A percentile compares a stretch with the other conserved stretches of the same genome.
Conservation (phyloP, 1,284 basidiomycete genomes). For the Sphagnurus paluster region DNA sequence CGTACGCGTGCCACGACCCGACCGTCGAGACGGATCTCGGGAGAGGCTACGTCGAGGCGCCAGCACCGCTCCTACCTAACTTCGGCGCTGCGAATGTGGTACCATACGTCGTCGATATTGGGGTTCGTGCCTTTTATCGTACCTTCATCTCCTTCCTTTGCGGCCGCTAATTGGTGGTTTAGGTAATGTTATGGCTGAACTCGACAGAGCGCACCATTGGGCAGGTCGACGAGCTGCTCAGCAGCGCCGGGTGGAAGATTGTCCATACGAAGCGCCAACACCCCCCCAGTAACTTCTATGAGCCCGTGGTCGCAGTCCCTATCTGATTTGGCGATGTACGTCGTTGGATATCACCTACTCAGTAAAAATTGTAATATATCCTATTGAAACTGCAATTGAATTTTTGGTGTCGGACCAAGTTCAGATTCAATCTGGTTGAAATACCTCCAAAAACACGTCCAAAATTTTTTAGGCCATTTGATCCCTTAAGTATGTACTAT, state of each 20-base stretch:
- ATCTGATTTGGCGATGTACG: background rate
- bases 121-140: slow-evolving; percentile 19
- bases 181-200: slow-evolving; percentile 31
- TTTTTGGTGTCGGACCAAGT: too few relatives aligned
- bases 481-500: too few relatives aligned
- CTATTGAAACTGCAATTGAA: too few relatives aligned
- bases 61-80: slow-evolving; percentile 24
- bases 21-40: slow-evolving; percentile 16
- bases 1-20: slow-evolving; percentile 29
- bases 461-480: too few relatives aligned
- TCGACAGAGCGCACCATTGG: slow-evolving; percentile 27
- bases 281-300: slow-evolving; percentile 11
- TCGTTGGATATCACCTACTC: background rate
- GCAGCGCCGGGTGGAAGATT: slow-evolving; percentile 25
- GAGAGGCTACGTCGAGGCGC: slow-evolving; percentile 22
- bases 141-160: background rate
- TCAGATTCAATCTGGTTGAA: too few relatives aligned
- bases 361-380: too few relatives aligned
- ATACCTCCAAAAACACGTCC: too few relatives aligned
- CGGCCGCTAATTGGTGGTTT: background rate
- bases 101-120: slow-evolving; percentile 25
- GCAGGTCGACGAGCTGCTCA: slow-evolving; percentile 23
- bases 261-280: slow-evolving; percentile 1
- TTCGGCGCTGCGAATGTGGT: slow-evolving; percentile 27
- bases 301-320: slow-evolving; percentile 12